phyloP scores from a whole-genome alignment of 2,329 filamentous ascomycete species.

The Leptographium flavum region DNA sequence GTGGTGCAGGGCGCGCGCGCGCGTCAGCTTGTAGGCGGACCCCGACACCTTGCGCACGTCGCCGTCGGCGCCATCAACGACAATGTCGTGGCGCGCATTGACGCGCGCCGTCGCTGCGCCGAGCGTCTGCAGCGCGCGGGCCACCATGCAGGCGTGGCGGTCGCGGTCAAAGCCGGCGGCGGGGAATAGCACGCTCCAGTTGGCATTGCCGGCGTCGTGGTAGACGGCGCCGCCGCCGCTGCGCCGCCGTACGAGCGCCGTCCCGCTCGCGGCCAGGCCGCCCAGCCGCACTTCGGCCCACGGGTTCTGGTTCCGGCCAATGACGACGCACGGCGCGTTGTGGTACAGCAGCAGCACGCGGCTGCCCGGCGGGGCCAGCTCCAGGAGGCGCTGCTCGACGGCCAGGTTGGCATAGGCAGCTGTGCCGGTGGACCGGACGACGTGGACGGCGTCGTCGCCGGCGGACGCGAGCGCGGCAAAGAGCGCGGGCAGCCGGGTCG shows the following conservation, averaged over 20 bases:
- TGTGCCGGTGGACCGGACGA: slow-evolving; percentile 54
- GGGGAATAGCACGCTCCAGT: slow-evolving; percentile 85
- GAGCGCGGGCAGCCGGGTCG: slow-evolving; percentile 19
- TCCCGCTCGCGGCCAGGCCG: slow-evolving; percentile 31
- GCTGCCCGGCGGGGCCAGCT: slow-evolving; percentile 56
- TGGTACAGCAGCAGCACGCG: slow-evolving; percentile 76
- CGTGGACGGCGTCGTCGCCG: slow-evolving; percentile 29
- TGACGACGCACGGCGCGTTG: slow-evolving; percentile 75
- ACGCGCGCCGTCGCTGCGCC: slow-evolving; percentile 59
- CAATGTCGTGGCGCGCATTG: slow-evolving; percentile 88
- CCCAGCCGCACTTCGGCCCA: slow-evolving; percentile 80
- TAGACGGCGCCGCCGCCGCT: slow-evolving; percentile 90
- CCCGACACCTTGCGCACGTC: slow-evolving; percentile 60
- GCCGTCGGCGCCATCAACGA: slow-evolving; percentile 38
- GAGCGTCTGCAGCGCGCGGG: slow-evolving; percentile 54
- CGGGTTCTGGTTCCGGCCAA: slow-evolving; percentile 94
- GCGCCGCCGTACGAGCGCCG: slow-evolving; percentile 59
- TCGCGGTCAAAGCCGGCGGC: slow-evolving; percentile 64
- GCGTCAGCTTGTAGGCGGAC: slow-evolving; percentile 86
- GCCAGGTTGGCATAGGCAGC: slow-evolving; percentile 86
- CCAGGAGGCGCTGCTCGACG: slow-evolving; percentile 80
- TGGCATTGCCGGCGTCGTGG: slow-evolving; percentile 85
- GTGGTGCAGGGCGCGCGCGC: slow-evolving; percentile 69
- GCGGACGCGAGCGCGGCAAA: slow-evolving; percentile 32
- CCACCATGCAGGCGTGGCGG: slow-evolving; percentile 85